A percentile compares a stretch with the other conserved stretches of the same genome.
These are phyloP conservation scores for Penicillium sclerotiorum DNA, from an alignment of 2,329 filamentous ascomycete genomes.

Conservation along the genomic window DNA sequence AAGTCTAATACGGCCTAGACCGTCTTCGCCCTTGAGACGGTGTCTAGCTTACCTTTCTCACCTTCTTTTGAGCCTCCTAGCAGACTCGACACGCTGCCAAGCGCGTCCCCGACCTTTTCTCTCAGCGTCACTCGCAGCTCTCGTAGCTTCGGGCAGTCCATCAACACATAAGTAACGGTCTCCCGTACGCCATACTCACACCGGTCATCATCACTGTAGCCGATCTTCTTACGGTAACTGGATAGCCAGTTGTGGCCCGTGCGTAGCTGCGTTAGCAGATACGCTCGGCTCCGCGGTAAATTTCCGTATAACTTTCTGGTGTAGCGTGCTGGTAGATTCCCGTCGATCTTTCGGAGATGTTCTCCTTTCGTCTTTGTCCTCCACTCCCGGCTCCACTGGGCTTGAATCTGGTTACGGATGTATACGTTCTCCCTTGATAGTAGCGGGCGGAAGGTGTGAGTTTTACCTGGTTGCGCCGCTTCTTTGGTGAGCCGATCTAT, in stretches of 20 bases:
- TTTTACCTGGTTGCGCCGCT: too few species aligned
- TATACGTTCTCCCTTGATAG: too few species aligned
- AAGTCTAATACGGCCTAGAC: too few species aligned
- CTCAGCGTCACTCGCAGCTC: background rate
- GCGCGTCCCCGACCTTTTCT: background rate
- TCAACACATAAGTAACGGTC: constrained; percentile 2
- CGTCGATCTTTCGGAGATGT: too few species aligned
- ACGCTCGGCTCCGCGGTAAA: constrained; percentile 17
- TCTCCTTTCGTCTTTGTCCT: constrained; percentile 10
- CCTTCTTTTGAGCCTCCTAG: too few species aligned
- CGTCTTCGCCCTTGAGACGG: too few species aligned
- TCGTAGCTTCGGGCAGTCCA: background rate
- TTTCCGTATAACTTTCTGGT: constrained; percentile 15
- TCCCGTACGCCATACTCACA: background rate
- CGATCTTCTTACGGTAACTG: constrained; percentile 12
- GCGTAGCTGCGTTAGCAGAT: constrained; percentile 24
- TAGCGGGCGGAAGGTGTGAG: too few species aligned
- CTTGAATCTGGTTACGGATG: constrained; percentile 8
- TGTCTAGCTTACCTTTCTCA: too few species aligned
- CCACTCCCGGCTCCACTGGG: constrained; percentile 17
- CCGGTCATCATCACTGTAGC: constrained; percentile 12
- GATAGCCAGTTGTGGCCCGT: constrained; percentile 27
- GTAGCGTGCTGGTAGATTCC: constrained; percentile 6
- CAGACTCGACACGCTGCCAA: too few species aligned
- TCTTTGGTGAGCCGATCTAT: constrained; percentile 7